Conservation (phyloP, 768 basidiomycete species). For the Kwoniella botswanensis region DNA sequence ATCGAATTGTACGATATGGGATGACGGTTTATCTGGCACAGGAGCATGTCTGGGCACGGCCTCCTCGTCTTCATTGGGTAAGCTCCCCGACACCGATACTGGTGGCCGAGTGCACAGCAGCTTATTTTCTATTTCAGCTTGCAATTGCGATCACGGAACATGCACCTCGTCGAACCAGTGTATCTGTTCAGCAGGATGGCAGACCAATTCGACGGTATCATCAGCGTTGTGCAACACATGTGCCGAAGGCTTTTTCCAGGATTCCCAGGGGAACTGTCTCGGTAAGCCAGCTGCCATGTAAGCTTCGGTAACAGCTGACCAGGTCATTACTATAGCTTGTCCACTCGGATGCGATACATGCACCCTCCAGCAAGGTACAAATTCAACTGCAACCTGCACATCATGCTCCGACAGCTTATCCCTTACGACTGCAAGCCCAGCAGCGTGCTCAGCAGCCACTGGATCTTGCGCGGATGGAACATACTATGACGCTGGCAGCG, state of each 20-base stretch:
- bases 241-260: constrained; percentile 44
- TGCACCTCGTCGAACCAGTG: constrained; percentile 45
- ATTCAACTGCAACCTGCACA: constrained; percentile 33
- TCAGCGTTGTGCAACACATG: constrained; percentile 43
- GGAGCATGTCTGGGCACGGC: constrained; percentile 48
- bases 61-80: constrained; percentile 31
- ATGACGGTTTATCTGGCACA: constrained; percentile 49
- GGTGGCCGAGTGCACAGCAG: neutral
- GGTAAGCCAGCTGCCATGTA: constrained; percentile 43
- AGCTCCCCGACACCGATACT: constrained; percentile 11
- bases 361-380: constrained; percentile 29
- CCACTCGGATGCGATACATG: constrained; percentile 51
- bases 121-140: constrained; percentile 31
- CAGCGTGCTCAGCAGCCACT: constrained; percentile 30
- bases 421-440: constrained; percentile 31
- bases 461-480: constrained; percentile 43
- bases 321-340: constrained; percentile 37
- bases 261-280: constrained; percentile 37
- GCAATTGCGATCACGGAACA: constrained; percentile 50
- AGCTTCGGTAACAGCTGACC: no score
- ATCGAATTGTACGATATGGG: constrained; percentile 43
- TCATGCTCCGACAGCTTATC: constrained; percentile 27
- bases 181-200: constrained; percentile 52
- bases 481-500: constrained; percentile 41
- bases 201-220: constrained; percentile 26